A percentile compares a stretch with the other conserved stretches of the same genome.
phyloP scores from a whole-genome alignment of 495 filamentous ascomycete genomes.

The Hamigera avellanea region DNA sequence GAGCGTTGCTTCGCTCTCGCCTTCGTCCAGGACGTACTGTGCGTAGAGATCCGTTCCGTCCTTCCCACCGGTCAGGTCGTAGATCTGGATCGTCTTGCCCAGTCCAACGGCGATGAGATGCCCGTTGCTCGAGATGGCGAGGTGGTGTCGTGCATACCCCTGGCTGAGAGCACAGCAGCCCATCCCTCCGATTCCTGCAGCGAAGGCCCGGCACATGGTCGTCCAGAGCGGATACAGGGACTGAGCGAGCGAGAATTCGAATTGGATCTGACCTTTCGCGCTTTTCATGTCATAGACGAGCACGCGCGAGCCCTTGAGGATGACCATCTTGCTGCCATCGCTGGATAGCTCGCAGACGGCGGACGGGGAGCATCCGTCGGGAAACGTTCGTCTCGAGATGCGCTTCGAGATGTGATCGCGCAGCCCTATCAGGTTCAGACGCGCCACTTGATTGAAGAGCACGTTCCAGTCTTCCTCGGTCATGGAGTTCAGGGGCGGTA shows the following conservation, averaged over 20 bases:
- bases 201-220: conserved; percentile 7
- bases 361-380: conserved; percentile 3
- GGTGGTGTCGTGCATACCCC: conserved; percentile 5
- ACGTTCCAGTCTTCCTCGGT: conserved; percentile 8
- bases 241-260: conserved; percentile 4
- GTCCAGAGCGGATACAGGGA: conserved; percentile 10
- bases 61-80: conserved; percentile 2
- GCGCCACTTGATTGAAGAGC: conserved; percentile 7
- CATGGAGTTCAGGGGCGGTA: conserved; percentile 5
- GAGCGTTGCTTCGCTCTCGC: conserved; percentile 1
- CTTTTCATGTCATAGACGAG: conserved; percentile 2
- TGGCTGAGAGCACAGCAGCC: conserved; percentile 7
- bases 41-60: conserved; percentile 1
- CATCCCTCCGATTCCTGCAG: conserved; percentile 2
- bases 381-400: conserved; percentile 1
- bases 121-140: conserved; percentile 8
- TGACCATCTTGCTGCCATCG: conserved; percentile 5
- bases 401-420: conserved; percentile 4
- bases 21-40: conserved; percentile 7
- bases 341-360: conserved; percentile 1
- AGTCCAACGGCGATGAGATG: conserved; percentile 8
- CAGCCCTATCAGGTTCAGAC: conserved; percentile 6
- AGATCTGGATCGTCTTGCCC: conserved; percentile 11
- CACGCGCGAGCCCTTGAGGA: conserved; percentile 6
- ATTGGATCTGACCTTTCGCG: neutral